Evolutionary conservation across 2,329 filamentous ascomycete species (phyloP), one percentile per base, ranked within the genome.

Genomic region (Fusarium humuli): DNA sequence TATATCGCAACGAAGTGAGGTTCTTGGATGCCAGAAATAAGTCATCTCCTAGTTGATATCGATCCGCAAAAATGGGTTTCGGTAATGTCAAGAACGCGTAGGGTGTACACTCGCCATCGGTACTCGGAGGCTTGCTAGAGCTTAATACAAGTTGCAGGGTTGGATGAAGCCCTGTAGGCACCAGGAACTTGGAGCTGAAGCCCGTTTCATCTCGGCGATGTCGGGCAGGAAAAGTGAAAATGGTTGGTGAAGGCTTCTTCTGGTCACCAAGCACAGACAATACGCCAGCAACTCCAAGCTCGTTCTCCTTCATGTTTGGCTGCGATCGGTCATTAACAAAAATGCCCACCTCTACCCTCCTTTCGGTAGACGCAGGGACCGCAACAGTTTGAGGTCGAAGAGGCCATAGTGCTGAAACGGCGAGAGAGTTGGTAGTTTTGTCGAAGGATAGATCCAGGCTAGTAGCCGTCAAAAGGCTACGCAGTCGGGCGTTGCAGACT

Each of bases 71-170:
- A 67, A 98, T 85, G 50, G 86, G 82, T 27, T 91, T 92, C 2
- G 95, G 94, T 5, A 98, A 87, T 1, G 93, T 97, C 27, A 97
- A 82, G 79, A 97, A 93, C 13, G 92, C 87, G 80, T 97, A 90
- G 2, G 94, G 83, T 18, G 87, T 86, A 79, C 95, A 98, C 30
- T 83, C 81, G n/a, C 84, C 81, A 45, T 86, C 85, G 53, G 85
- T 77, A 73, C 84, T 80, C 1, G 86, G 86, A 18, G 87, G 81
- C 23, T 83, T 77, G 25, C 81, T 81, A 6, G 84, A 82, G 47
- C 86, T 85, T 37, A 98, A 82, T 4, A 82, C 85, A 55, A 97
- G 84, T 72, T 90, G 87, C 64, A 98, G 83, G 0, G 90, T 92
- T 3, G 95, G 95, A 80, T 98, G 95, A 12, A 98, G 86, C 11